phyloP scores from a whole-genome alignment of 352 stramenopile species.

The Globisporangium cederbergense region DNA sequence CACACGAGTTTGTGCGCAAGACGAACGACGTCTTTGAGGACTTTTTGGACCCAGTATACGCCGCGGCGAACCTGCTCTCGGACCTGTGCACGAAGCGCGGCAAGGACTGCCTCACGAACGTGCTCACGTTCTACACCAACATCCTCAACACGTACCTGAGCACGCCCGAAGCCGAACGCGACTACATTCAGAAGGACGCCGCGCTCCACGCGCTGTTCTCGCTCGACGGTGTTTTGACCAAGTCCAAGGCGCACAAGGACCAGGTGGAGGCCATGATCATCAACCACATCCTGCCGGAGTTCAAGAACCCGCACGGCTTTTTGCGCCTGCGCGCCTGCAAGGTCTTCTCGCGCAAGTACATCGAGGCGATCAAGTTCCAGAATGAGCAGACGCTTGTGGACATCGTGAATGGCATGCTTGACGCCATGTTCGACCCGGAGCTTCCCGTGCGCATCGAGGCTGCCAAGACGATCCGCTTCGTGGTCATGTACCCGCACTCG shows the following conservation, averaged over 20 bases:
- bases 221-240: constrained; percentile 89
- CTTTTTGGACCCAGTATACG: constrained; percentile 94
- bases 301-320: constrained; percentile 94
- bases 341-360: constrained; percentile 95
- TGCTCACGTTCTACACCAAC: constrained; percentile 91
- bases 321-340: constrained; percentile 94
- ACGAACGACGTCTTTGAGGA: constrained; percentile 97
- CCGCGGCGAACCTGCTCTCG: constrained; percentile 91
- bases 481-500: constrained; percentile 86
- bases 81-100: constrained; percentile 94
- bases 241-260: constrained; percentile 92
- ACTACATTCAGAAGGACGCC: constrained; percentile 96
- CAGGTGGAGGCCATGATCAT: constrained; percentile 94
- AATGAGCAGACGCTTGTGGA: constrained; percentile 84
- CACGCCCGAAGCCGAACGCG: constrained; percentile 64
- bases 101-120: constrained; percentile 92
- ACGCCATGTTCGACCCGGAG: constrained; percentile 91
- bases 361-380: constrained; percentile 89
- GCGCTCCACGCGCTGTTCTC: constrained; percentile 93
- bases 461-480: constrained; percentile 86
- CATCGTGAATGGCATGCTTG: constrained; percentile 81
- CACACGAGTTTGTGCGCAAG: constrained; percentile 97
- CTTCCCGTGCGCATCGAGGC: constrained; percentile 97
- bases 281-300: constrained; percentile 95
- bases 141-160: constrained; percentile 90